phyloP scores from a whole-genome alignment of 257 asterid genomes.

The Solanum lycopersicoides region DNA sequence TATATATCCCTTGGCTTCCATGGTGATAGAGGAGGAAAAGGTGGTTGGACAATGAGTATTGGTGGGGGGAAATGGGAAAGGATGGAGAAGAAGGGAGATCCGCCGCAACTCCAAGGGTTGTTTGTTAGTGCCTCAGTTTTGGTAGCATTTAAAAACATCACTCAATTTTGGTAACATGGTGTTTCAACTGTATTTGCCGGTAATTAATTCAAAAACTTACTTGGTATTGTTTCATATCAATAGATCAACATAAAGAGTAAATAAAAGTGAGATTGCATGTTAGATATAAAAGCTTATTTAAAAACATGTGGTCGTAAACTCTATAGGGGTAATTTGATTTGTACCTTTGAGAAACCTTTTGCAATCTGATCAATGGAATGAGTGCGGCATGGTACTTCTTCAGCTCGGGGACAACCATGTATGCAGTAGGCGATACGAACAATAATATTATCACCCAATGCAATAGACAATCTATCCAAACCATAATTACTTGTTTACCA shows the following conservation, averaged over 20 bases:
- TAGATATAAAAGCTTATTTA: too few relatives aligned
- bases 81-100: neutral
- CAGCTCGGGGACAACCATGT: conserved; percentile 75
- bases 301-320: neutral
- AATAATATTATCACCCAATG: conserved; percentile 75
- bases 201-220: neutral
- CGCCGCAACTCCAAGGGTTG: neutral
- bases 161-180: neutral
- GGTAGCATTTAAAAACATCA: neutral
- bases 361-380: conserved; percentile 93
- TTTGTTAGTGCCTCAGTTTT: neutral
- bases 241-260: neutral
- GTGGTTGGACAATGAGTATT: neutral
- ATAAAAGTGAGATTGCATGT: neutral
- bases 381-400: conserved; percentile 83
- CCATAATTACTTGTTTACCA: too few relatives aligned
- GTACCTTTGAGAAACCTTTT: conserved; percentile 90
- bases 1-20: neutral
- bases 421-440: conserved; percentile 75
- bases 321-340: neutral
- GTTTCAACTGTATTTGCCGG: neutral
- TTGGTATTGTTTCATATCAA: neutral
- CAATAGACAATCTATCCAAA: neutral
- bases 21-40: neutral
- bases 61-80: neutral